phyloP scores from a whole-genome alignment of 768 basidiomycete genomes.

The Filobasidium wieringae region DNA sequence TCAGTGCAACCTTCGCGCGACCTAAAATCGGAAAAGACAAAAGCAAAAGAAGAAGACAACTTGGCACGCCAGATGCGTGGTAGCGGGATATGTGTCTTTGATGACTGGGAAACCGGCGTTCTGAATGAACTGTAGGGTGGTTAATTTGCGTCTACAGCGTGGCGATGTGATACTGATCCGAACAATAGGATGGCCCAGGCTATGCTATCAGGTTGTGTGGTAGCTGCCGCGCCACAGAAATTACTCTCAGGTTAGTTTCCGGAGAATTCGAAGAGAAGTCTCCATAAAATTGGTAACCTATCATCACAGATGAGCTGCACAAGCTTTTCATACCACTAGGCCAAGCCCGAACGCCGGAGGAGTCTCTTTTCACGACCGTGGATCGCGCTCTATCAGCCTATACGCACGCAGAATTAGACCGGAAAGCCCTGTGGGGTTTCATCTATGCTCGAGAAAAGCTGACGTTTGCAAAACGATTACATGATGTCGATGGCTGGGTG shows the following conservation, averaged over 20 bases:
- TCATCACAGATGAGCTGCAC: background rate
- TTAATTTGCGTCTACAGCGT: background rate
- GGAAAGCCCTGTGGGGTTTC: background rate
- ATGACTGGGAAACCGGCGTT: background rate
- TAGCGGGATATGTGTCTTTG: background rate
- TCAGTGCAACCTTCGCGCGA: too few species aligned
- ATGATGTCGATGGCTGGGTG: background rate
- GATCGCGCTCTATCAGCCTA: background rate
- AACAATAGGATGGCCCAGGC: background rate
- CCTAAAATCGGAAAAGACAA: too few species aligned
- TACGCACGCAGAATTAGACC: background rate
- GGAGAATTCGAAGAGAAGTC: background rate
- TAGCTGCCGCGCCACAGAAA: background rate
- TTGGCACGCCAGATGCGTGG: background rate
- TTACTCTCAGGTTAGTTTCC: background rate
- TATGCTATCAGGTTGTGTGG: background rate
- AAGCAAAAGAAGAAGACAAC: background rate
- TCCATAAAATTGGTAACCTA: too few species aligned
- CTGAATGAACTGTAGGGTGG: background rate
- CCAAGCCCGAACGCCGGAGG: background rate
- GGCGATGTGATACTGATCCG: too few species aligned
- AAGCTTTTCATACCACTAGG: background rate
- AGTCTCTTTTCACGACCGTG: background rate
- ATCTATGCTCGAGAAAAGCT: background rate
- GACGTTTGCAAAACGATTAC: background rate